Conservation (phyloP, 768 basidiomycete genomes). For the Rhizopogon rudus region DNA sequence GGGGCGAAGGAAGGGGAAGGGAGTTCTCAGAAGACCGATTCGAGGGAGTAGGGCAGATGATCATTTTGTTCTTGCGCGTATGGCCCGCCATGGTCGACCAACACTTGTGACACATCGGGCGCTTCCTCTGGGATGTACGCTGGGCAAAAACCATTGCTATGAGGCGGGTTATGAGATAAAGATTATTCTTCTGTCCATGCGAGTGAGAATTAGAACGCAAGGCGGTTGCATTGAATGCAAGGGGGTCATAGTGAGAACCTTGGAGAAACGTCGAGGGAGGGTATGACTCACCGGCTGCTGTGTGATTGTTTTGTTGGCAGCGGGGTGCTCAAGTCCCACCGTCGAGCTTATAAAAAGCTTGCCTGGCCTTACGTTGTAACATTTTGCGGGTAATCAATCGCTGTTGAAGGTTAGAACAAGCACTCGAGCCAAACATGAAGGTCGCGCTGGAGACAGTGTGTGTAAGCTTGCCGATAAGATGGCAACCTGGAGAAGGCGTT, state of each 20-base stretch:
- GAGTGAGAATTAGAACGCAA: conserved; percentile 1
- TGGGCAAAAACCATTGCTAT: background rate
- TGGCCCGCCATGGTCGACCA: conserved; percentile 28
- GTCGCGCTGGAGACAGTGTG: conserved; percentile 19
- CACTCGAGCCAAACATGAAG: conserved; percentile 1
- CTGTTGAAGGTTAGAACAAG: conserved; percentile 20
- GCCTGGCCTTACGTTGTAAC: conserved; percentile 1
- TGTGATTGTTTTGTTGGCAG: conserved; percentile 17
- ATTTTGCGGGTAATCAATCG: conserved; percentile 9
- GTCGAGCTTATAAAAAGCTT: conserved; percentile 19
- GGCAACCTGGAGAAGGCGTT: conserved; percentile 1
- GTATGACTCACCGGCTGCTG: conserved; percentile 23
- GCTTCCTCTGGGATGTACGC: conserved; percentile 16
- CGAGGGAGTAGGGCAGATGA: conserved; percentile 22
- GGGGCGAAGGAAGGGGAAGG: conserved; percentile 21
- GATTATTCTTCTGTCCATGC: background rate
- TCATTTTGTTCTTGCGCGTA: conserved; percentile 24
- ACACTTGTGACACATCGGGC: conserved; percentile 31
- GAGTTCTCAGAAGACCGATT: conserved; percentile 13
- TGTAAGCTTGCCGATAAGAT: background rate
- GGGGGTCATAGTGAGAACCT: background rate
- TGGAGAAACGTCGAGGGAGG: background rate
- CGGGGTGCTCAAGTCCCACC: conserved; percentile 7
- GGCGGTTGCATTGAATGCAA: background rate
- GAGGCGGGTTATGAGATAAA: background rate